Conservation (phyloP, 2,329 filamentous ascomycete species). For the Colletotrichum chlorophyti region DNA sequence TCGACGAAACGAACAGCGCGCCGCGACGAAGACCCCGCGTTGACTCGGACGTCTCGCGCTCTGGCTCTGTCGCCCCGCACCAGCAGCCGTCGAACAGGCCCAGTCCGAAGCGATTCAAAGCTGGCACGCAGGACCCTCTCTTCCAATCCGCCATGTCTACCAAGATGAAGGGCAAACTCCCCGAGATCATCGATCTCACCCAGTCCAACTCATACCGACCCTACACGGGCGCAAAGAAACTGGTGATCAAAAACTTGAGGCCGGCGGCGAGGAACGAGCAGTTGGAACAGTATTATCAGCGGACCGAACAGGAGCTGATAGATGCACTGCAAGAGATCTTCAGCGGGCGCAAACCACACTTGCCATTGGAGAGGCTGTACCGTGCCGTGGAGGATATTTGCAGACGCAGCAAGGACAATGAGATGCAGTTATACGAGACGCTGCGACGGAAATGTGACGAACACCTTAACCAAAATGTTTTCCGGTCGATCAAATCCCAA, state of each 20-base stretch:
- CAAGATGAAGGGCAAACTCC: constrained; percentile 48
- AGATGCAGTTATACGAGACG: constrained; percentile 63
- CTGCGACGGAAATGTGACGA: constrained; percentile 71
- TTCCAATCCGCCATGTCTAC: constrained; percentile 29
- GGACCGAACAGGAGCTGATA: constrained; percentile 77
- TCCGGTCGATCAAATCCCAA: constrained; percentile 58
- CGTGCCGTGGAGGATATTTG: constrained; percentile 92
- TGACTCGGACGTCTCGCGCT: constrained; percentile 41
- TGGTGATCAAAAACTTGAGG: constrained; percentile 93
- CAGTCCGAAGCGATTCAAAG: constrained; percentile 29
- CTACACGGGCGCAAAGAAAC: constrained; percentile 78
- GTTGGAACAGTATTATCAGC: constrained; percentile 78
- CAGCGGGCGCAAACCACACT: constrained; percentile 62
- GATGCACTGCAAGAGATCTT: constrained; percentile 79
- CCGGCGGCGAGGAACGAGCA: constrained; percentile 63
- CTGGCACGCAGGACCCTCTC: constrained; percentile 13
- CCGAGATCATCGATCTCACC: constrained; percentile 44
- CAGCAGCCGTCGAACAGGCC: constrained; percentile 24
- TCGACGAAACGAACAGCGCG: constrained; percentile 37
- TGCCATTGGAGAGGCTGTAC: constrained; percentile 89
- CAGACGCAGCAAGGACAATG: constrained; percentile 73
- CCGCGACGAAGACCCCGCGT: constrained; percentile 47
- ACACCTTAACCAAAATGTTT: constrained; percentile 70
- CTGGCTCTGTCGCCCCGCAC: constrained; percentile 30
- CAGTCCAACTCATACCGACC: constrained; percentile 66